Evolutionary conservation across 495 filamentous ascomycete species (phyloP).

Genomic region (Aspergillus baeticus): DNA sequence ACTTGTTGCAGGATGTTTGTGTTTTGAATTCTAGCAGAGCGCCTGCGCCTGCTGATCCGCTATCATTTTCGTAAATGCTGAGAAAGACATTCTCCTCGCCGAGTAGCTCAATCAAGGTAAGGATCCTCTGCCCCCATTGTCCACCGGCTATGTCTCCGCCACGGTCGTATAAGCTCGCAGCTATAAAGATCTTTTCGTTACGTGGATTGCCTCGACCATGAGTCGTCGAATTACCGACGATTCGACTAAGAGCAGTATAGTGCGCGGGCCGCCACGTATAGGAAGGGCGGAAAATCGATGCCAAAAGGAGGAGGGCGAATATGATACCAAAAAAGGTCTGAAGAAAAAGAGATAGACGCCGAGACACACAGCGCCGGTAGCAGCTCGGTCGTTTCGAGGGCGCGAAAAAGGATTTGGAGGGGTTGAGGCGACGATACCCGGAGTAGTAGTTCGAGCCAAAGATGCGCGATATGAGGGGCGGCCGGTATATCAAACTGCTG

Average conservation of each 20-base stretch:
- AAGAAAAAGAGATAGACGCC: slow-evolving; percentile 63
- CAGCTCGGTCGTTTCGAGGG: slow-evolving; percentile 26
- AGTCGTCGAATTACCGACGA: slow-evolving; percentile 31
- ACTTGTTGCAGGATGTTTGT: slow-evolving; percentile 48
- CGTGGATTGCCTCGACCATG: slow-evolving; percentile 60
- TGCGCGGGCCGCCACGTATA: slow-evolving; percentile 56
- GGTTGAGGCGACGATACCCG: slow-evolving; percentile 36
- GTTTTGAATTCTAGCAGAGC: slow-evolving; percentile 43
- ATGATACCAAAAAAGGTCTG: slow-evolving; percentile 66
- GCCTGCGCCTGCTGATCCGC: slow-evolving; percentile 47
- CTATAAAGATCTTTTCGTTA: slow-evolving; percentile 72
- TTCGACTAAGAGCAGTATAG: slow-evolving; percentile 42
- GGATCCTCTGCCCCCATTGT: slow-evolving; percentile 62
- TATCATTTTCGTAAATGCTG: slow-evolving; percentile 70
- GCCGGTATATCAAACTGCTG: slow-evolving; percentile 22
- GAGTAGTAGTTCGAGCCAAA: slow-evolving; percentile 26
- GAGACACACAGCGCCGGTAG: slow-evolving; percentile 47
- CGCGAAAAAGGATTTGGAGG: slow-evolving; percentile 27
- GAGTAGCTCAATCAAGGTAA: slow-evolving; percentile 61
- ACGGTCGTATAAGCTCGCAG: slow-evolving; percentile 69
- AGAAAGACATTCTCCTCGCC: slow-evolving; percentile 51
- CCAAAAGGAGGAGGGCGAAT: slow-evolving; percentile 53
- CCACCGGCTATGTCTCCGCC: slow-evolving; percentile 57
- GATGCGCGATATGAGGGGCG: slow-evolving; percentile 29
- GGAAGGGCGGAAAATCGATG: slow-evolving; percentile 56